phyloP scores from a whole-genome alignment of 108 stramenopile genomes.

The Skeletonema potamos region DNA sequence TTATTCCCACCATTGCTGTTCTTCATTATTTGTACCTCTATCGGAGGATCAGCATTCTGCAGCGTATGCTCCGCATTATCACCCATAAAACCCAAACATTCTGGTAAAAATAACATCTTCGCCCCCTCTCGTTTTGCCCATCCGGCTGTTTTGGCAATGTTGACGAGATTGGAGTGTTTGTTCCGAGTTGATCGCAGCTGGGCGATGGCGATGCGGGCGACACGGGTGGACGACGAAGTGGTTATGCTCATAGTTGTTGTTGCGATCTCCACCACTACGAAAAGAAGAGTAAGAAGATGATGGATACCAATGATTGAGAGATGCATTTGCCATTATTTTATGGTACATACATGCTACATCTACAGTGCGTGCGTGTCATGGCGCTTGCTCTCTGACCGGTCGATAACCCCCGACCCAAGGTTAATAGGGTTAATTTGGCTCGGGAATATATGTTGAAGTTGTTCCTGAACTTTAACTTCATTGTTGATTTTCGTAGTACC shows the following conservation, averaged over 20 bases:
- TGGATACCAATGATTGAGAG: too few species aligned
- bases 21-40: slow-evolving; percentile 1
- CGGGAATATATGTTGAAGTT: too few species aligned
- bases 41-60: slow-evolving; percentile 63
- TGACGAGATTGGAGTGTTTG: slow-evolving; percentile 65
- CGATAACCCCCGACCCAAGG: too few species aligned
- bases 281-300: neutral
- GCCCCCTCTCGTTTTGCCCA: slow-evolving; percentile 55
- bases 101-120: slow-evolving; percentile 81
- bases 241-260: neutral
- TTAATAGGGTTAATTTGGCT: too few species aligned
- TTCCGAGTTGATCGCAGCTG: slow-evolving; percentile 75
- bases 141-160: slow-evolving; percentile 74
- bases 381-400: too few species aligned
- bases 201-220: slow-evolving; percentile 52
- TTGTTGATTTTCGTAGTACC: too few species aligned
- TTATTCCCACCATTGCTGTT: neutral
- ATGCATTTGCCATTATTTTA: too few species aligned
- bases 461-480: too few species aligned
- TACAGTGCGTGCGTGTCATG: too few species aligned
- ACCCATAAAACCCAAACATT: slow-evolving; percentile 86
- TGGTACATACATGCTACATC: too few species aligned
- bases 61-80: slow-evolving; percentile 64
- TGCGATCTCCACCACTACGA: neutral
- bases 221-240: neutral